Conservation (phyloP, 139 green algal genomes). For the Picochlorum sp. region DNA sequence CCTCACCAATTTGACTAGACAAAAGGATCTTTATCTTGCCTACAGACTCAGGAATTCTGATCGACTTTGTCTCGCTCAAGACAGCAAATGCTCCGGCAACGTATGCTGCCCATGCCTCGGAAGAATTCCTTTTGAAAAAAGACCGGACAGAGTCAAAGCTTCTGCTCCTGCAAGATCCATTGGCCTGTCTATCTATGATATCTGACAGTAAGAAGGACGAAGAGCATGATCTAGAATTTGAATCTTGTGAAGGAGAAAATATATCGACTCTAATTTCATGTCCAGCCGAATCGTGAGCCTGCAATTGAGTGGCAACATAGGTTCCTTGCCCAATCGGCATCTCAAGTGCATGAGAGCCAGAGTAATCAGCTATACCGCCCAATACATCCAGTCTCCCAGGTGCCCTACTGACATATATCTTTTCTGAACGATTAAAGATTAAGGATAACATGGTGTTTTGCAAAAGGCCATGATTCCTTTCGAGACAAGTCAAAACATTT, state of each 20-base stretch:
- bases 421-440: constrained; percentile 15
- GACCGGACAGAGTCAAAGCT: constrained; percentile 33
- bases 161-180: constrained; percentile 42
- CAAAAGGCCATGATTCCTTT: too few species aligned
- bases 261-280: background rate
- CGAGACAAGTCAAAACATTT: too few species aligned
- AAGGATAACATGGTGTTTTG: too few species aligned
- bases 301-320: constrained; percentile 69
- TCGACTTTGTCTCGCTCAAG: constrained; percentile 56
- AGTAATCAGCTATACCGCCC: constrained; percentile 96
- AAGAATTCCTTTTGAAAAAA: constrained; percentile 43
- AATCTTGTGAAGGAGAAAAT: background rate
- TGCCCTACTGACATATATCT: constrained; percentile 52
- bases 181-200: too few species aligned
- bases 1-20: constrained; percentile 73
- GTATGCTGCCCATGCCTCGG: constrained; percentile 75
- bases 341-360: constrained; percentile 79
- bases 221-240: background rate
- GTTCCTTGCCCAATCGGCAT: constrained; percentile 74
- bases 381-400: constrained; percentile 93
- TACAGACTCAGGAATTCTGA: constrained; percentile 1
- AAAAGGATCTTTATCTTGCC: constrained; percentile 56
- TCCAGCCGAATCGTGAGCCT: background rate
- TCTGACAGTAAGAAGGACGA: background rate
- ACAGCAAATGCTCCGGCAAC: constrained; percentile 76